Conservation (phyloP, 441 rosid species). For the Bocquillonia castaneifolia region DNA sequence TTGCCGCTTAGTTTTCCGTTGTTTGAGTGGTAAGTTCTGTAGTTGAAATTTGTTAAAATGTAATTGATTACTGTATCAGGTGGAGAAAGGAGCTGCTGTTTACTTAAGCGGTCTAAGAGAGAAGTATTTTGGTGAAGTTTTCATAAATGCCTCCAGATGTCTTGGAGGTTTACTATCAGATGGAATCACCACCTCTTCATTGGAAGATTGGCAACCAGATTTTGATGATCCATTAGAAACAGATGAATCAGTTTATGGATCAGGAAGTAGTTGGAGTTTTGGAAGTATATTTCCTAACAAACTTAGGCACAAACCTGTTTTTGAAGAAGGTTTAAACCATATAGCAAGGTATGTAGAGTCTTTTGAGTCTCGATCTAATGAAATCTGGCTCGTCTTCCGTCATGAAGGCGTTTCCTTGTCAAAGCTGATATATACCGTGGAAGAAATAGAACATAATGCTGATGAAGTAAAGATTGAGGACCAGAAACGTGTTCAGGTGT, state of each 20-base stretch:
- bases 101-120: slow-evolving; percentile 90
- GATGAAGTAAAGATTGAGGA: slow-evolving; percentile 48
- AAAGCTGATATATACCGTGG: slow-evolving; percentile 77
- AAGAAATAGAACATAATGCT: slow-evolving; percentile 45
- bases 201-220: slow-evolving; percentile 33
- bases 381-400: slow-evolving; percentile 89
- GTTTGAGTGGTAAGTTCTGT: slow-evolving; percentile 12
- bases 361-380: slow-evolving; percentile 82
- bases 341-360: slow-evolving; percentile 92
- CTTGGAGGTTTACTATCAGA: slow-evolving; percentile 40
- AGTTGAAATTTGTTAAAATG: neutral
- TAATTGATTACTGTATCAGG: slow-evolving; percentile 45
- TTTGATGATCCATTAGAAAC: slow-evolving; percentile 24
- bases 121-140: slow-evolving; percentile 90
- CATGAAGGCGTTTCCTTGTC: slow-evolving; percentile 90
- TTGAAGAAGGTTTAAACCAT: slow-evolving; percentile 81
- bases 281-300: slow-evolving; percentile 29
- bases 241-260: slow-evolving; percentile 31
- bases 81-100: slow-evolving; percentile 78
- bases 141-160: slow-evolving; percentile 62
- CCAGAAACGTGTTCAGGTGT: slow-evolving; percentile 49
- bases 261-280: slow-evolving; percentile 29
- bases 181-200: slow-evolving; percentile 31
- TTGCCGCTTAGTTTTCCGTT: neutral
- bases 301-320: slow-evolving; percentile 30